These are phyloP conservation scores for Fusarium sp. DNA, from an alignment of 2,329 filamentous ascomycete genomes.

Conservation along the genomic window DNA sequence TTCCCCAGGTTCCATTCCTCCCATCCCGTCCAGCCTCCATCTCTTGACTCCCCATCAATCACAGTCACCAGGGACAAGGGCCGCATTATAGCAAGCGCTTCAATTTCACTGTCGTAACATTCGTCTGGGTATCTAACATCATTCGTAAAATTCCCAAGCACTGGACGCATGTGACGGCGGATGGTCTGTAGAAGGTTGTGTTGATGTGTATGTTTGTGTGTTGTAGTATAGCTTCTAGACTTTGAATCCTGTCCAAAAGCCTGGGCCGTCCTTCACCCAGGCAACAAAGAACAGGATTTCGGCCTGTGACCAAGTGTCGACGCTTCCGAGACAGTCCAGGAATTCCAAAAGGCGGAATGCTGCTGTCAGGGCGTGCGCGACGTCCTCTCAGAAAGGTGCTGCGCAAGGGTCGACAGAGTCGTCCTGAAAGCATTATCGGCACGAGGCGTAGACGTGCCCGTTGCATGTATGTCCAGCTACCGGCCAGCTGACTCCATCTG, in stretches of 20 bases:
- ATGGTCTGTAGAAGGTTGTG: conserved; percentile 29
- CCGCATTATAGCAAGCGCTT: conserved; percentile 2
- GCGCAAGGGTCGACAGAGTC: neutral
- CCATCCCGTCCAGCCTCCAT: neutral
- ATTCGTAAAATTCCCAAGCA: conserved; percentile 40
- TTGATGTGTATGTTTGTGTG: conserved; percentile 29
- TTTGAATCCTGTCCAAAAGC: conserved; percentile 10
- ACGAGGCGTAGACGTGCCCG: neutral
- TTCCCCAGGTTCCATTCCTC: conserved; percentile 9
- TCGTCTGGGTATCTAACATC: conserved; percentile 41
- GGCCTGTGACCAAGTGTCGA: neutral
- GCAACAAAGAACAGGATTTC: neutral
- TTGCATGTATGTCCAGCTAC: neutral
- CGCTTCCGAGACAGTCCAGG: neutral
- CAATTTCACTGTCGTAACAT: conserved; percentile 20
- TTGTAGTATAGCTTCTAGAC: conserved; percentile 19
- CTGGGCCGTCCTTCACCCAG: neutral
- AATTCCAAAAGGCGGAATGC: neutral
- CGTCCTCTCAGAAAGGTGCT: neutral
- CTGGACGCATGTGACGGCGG: conserved; percentile 26
- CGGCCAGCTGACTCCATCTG: neutral
- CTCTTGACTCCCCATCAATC: conserved; percentile 3
- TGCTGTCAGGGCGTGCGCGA: neutral
- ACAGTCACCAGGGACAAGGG: neutral
- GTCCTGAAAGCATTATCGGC: neutral